These are phyloP conservation scores for Trypanosoma brucei DNA, from an alignment of 208 protist genomes.

Conservation along the genomic window DNA sequence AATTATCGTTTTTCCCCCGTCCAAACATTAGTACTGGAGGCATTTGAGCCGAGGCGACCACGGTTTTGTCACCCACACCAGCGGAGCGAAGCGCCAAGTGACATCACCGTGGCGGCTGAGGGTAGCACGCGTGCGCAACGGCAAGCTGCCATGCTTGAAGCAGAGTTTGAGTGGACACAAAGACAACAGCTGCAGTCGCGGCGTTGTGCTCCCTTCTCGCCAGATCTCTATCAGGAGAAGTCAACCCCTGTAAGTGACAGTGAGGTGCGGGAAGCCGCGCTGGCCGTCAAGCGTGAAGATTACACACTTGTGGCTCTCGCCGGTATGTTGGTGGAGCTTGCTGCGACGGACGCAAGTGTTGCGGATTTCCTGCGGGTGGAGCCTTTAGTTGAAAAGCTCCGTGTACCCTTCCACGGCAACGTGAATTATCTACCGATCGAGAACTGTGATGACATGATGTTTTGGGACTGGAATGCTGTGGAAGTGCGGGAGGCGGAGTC, in stretches of 20 bases:
- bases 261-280: slow-evolving; percentile 12
- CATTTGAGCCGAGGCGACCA: slow-evolving; percentile 42
- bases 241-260: not conserved
- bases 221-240: not conserved
- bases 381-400: slow-evolving; percentile 73
- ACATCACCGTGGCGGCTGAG: not conserved
- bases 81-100: not conserved
- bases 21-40: slow-evolving; percentile 70
- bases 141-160: slow-evolving; percentile 11
- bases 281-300: slow-evolving; percentile 69
- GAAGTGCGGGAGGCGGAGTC: slow-evolving; percentile 42
- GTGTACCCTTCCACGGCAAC: slow-evolving; percentile 66
- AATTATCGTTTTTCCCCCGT: slow-evolving; percentile 69
- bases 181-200: not conserved
- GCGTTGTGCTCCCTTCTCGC: slow-evolving; percentile 4
- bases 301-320: slow-evolving; percentile 78
- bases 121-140: not conserved
- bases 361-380: slow-evolving; percentile 66
- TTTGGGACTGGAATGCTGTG: slow-evolving; percentile 66
- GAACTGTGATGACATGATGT: slow-evolving; percentile 84
- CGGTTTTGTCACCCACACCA: slow-evolving; percentile 24
- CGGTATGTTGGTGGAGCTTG: slow-evolving; percentile 74
- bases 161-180: slow-evolving; percentile 15
- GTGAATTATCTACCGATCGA: slow-evolving; percentile 73
- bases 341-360: slow-evolving; percentile 39